A percentile compares a stretch with the other conserved stretches of the same genome.
Conservation (phyloP, 495 filamentous ascomycete genomes). For the Aspergillus baeticus region DNA sequence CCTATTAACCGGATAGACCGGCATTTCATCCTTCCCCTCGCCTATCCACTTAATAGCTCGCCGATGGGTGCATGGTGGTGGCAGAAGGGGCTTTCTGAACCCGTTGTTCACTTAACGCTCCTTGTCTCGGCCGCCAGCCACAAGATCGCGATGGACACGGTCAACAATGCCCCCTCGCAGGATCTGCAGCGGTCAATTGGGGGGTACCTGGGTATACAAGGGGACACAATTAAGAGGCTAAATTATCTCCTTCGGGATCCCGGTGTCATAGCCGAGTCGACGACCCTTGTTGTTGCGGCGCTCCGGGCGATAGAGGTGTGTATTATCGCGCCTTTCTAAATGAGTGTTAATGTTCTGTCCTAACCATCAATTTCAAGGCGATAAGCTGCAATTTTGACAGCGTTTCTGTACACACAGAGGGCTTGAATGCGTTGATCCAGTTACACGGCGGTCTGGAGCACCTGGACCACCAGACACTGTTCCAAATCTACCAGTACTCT, state of each 20-base stretch:
- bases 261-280: neutral
- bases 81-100: constrained; percentile 5
- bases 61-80: constrained; percentile 9
- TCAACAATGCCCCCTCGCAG: neutral
- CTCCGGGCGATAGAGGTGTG: too few relatives aligned
- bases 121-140: constrained; percentile 4
- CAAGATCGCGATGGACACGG: neutral
- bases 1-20: constrained; percentile 4
- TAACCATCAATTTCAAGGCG: too few relatives aligned
- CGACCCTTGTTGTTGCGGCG: constrained; percentile 1
- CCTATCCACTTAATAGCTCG: constrained; percentile 1
- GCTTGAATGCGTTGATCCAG: too few relatives aligned
- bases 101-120: constrained; percentile 1
- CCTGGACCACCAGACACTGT: too few relatives aligned
- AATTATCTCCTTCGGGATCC: neutral
- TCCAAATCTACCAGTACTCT: too few relatives aligned
- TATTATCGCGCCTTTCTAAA: too few relatives aligned
- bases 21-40: neutral
- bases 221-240: constrained; percentile 4
- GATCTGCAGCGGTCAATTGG: neutral
- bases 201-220: neutral
- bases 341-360: too few relatives aligned
- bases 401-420: too few relatives aligned
- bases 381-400: too few relatives aligned
- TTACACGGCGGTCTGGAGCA: too few relatives aligned